Evolutionary conservation across 2,329 filamentous ascomycete genomes (phyloP).

Genomic region (Pseudogymnoascus verrucosus): DNA sequence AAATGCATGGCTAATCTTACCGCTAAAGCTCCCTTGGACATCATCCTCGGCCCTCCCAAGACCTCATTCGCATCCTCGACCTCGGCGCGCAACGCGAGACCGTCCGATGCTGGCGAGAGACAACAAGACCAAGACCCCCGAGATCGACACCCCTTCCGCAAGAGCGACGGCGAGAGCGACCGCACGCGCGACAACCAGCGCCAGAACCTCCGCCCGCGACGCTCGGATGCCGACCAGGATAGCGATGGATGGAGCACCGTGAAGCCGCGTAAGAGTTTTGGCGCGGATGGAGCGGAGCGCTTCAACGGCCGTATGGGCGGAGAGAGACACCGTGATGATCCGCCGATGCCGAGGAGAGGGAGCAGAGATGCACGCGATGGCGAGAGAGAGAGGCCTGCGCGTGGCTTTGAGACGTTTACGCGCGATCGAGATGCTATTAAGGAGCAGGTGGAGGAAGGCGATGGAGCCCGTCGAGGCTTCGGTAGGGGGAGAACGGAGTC

Average conservation of each 20-base stretch:
- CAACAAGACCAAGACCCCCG: slow-evolving; percentile 42
- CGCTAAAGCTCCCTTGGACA: slow-evolving; percentile 61
- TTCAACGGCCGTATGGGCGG: slow-evolving; percentile 59
- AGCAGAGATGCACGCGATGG: slow-evolving; percentile 47
- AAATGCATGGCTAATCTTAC: slow-evolving; percentile 22
- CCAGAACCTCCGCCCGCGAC: slow-evolving; percentile 41
- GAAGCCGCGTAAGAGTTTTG: slow-evolving; percentile 66
- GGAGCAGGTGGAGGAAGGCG: slow-evolving; percentile 42
- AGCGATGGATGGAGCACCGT: slow-evolving; percentile 68
- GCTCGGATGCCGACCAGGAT: slow-evolving; percentile 50
- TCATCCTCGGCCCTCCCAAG: slow-evolving; percentile 77
- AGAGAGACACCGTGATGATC: slow-evolving; percentile 35
- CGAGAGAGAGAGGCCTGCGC: slow-evolving; percentile 41
- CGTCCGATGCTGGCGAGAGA: slow-evolving; percentile 46
- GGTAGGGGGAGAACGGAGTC: slow-evolving; percentile 60
- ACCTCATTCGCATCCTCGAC: slow-evolving; percentile 75
- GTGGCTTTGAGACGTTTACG: slow-evolving; percentile 42
- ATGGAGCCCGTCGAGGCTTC: slow-evolving; percentile 53
- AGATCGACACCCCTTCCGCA: slow-evolving; percentile 55
- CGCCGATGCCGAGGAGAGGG: slow-evolving; percentile 34
- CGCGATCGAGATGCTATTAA: slow-evolving; percentile 43
- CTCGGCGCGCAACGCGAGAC: slow-evolving; percentile 37
- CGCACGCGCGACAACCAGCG: slow-evolving; percentile 39
- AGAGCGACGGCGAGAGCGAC: slow-evolving; percentile 43
- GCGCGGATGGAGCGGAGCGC: slow-evolving; percentile 59